Evolutionary conservation across 2,329 filamentous ascomycete species (phyloP).

Genomic region (Corynespora cassiicola): DNA sequence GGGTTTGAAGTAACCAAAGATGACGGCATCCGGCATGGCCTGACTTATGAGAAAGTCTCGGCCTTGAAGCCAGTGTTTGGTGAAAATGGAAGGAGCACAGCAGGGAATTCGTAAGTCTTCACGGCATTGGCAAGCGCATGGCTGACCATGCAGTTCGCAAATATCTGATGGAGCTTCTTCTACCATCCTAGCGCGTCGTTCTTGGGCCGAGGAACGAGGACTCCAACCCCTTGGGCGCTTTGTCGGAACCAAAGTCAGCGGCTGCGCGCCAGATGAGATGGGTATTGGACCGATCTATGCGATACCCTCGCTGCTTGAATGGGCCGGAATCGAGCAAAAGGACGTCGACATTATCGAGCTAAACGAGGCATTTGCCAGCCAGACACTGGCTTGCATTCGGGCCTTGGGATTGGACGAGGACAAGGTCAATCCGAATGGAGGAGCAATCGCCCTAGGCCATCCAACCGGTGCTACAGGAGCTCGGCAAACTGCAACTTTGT

Average conservation of each 20-base stretch:
- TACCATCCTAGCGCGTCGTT: slow-evolving; percentile 89
- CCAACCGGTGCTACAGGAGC: slow-evolving; percentile 78
- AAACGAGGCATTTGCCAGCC: slow-evolving; percentile 96
- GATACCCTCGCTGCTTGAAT: slow-evolving; percentile 80
- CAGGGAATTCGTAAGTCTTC: slow-evolving; percentile 69
- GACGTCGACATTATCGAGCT: slow-evolving; percentile 91
- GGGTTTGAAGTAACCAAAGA: slow-evolving; percentile 81
- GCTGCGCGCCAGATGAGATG: slow-evolving; percentile 93
- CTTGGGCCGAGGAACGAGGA: slow-evolving; percentile 81
- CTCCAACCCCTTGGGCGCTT: slow-evolving; percentile 94
- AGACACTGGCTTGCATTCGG: slow-evolving; percentile 88
- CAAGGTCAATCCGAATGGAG: slow-evolving; percentile 82
- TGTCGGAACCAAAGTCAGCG: slow-evolving; percentile 88
- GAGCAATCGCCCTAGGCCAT: slow-evolving; percentile 83
- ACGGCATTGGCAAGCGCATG: not conserved
- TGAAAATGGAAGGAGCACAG: slow-evolving; percentile 87
- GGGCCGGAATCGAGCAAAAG: slow-evolving; percentile 76
- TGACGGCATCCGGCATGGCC: slow-evolving; percentile 89
- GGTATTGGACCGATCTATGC: slow-evolving; percentile 80
- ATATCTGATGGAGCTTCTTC: slow-evolving; percentile 93
- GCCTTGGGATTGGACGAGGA: slow-evolving; percentile 70
- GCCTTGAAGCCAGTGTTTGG: slow-evolving; percentile 93
- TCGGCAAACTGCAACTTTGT: slow-evolving; percentile 82
- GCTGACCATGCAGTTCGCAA: slow-evolving; percentile 69
- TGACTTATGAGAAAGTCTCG: slow-evolving; percentile 77